Conservation (phyloP, 495 filamentous ascomycete genomes). For the Trypethelium eluteriae region DNA sequence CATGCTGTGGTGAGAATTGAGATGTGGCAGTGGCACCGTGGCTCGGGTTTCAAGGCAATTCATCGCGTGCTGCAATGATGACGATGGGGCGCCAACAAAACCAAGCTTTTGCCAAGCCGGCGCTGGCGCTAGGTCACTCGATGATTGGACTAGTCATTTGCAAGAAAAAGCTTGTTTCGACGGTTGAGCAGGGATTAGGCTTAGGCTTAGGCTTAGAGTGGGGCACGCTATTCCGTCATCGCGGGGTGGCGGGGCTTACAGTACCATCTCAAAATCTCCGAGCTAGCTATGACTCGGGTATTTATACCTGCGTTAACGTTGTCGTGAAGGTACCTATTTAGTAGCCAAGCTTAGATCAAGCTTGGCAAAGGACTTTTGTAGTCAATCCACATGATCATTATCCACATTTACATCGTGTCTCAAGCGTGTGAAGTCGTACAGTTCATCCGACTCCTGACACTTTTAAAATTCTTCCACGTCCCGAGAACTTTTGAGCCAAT, state of each 20-base stretch:
- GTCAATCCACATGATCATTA: too few species aligned
- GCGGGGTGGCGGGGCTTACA: too few species aligned
- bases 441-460: background rate
- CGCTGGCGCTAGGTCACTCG: background rate
- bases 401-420: background rate
- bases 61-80: background rate
- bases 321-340: too few species aligned
- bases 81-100: slow-evolving; percentile 4
- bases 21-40: background rate
- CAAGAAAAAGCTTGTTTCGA: background rate
- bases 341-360: too few species aligned
- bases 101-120: slow-evolving; percentile 9
- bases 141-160: background rate
- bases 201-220: background rate
- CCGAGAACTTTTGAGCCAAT: background rate
- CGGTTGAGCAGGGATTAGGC: background rate
- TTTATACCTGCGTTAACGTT: too few species aligned
- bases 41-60: background rate
- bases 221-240: too few species aligned
- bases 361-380: too few species aligned
- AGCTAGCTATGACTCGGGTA: too few species aligned
- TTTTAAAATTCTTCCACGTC: background rate
- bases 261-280: too few species aligned
- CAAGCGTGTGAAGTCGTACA: background rate
- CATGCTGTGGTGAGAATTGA: background rate